Evolutionary conservation across 2,329 filamentous ascomycete genomes (phyloP), one percentile per base, ranked within the genome.

Genomic region (Hypocreales sp.): DNA sequence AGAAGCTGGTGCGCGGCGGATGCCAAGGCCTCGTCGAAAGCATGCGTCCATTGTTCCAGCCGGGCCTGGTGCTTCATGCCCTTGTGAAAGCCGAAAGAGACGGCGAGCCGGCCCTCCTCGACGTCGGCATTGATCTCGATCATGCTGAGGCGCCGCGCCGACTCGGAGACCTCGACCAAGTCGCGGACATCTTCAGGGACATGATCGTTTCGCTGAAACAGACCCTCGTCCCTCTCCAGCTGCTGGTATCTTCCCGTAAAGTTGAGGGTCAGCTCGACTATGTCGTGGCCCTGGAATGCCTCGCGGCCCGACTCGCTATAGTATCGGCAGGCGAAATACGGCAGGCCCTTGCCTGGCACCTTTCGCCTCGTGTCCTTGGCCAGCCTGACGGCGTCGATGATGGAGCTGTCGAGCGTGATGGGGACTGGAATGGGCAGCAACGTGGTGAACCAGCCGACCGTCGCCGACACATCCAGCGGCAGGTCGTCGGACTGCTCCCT

Each of bases 261-360:
- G 37, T 67, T 66, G 45, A 67, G 63, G 0, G 58, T 40, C 2
- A 67, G 34, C 35, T 67, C 63, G 33, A 59, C 50, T 1, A 46
- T 39, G n/a, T 42, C 42, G 31, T 56, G 48, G 2, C 48, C 35
- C 2, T 35, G 32, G 34, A 51, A 56, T 15, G 45, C 34, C 21
- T 51, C 33, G 1, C 32, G 35, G 2, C 47, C 47, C 2, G 41
- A 38, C 14, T 38, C 29, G 20, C 36, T 50, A 25, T 51, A 40
- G 27, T 47, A 46, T 5, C 45, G 43, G 3, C 43, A 41, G 1
- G 51, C 46, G 33, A 60, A 59, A 34, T 57, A 58, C 1, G 45
- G 39, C 20, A 42, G 38, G 1, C 55, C 55, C 28, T 57, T 55
- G 12, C 38, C 39, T 1, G 49, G 47, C 2, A 50, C 39, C 7